A percentile compares a stretch with the other conserved stretches of the same genome.
Conservation (phyloP, 1,139 yeast species). For the Kodamaea arcana region DNA sequence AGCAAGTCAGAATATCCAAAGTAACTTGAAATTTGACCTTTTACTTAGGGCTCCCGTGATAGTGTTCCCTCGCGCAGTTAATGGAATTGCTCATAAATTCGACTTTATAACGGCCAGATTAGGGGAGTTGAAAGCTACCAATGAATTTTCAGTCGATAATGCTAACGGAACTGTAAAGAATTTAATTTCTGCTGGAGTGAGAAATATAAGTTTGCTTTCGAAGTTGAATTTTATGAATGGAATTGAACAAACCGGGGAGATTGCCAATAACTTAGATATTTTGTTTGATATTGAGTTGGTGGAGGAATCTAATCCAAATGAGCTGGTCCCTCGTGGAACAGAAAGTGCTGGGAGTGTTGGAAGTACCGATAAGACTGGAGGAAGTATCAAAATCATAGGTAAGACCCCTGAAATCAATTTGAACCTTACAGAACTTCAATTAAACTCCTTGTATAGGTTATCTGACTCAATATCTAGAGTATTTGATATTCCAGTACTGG, state of each 20-base stretch:
- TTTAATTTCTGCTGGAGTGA: slow-evolving; percentile 59
- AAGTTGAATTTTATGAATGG: slow-evolving; percentile 44
- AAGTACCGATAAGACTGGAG: no score
- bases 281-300: slow-evolving; percentile 57
- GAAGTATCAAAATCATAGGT: slow-evolving; percentile 34
- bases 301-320: slow-evolving; percentile 26
- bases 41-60: slow-evolving; percentile 77
- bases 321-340: slow-evolving; percentile 47
- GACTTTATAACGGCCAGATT: slow-evolving; percentile 69
- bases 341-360: no score
- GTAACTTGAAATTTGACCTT: slow-evolving; percentile 66
- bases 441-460: slow-evolving; percentile 54
- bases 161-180: slow-evolving; percentile 34
- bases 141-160: slow-evolving; percentile 41
- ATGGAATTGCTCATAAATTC: slow-evolving; percentile 33
- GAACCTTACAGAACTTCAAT: slow-evolving; percentile 74
- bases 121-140: slow-evolving; percentile 78
- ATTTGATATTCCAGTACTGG: slow-evolving; percentile 39
- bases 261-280: slow-evolving; percentile 69
- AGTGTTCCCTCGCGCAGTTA: slow-evolving; percentile 63
- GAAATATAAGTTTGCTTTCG: slow-evolving; percentile 66
- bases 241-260: slow-evolving; percentile 51
- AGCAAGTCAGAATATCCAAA: slow-evolving; percentile 64
- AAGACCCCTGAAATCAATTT: slow-evolving; percentile 63
- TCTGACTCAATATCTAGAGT: slow-evolving; percentile 57